These are phyloP conservation scores for Ceriops zippeliana DNA, from an alignment of 345 rosid genomes.

Conservation along the genomic window DNA sequence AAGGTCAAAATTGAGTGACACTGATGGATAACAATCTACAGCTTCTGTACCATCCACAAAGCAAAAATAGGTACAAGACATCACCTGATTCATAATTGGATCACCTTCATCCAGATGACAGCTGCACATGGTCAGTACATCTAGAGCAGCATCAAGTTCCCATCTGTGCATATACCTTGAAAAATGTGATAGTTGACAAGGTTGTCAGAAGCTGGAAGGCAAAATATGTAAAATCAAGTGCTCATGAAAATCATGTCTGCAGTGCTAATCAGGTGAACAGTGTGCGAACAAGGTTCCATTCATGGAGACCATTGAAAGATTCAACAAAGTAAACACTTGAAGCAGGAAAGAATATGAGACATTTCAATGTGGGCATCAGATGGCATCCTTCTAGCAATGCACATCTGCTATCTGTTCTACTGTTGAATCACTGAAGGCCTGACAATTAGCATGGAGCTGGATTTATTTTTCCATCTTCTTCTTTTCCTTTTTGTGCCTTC, in stretches of 20 bases:
- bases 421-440: no score
- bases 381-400: no score
- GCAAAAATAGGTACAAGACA: conserved; percentile 14
- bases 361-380: no score
- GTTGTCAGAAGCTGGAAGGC: not conserved
- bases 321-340: not conserved
- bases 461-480: not conserved
- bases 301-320: no score
- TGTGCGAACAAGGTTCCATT: no score
- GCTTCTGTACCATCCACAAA: conserved; percentile 13
- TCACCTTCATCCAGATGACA: conserved; percentile 72
- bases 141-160: conserved; percentile 90
- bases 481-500: not conserved
- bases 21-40: not conserved
- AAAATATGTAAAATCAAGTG: not conserved
- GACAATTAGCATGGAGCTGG: no score
- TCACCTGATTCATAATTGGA: conserved; percentile 66
- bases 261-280: no score
- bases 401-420: no score
- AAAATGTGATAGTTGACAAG: not conserved
- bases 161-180: conserved; percentile 79
- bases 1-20: not conserved
- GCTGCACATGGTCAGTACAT: conserved; percentile 97
- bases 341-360: not conserved
- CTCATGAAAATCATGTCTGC: not conserved